Evolutionary conservation across 2,329 filamentous ascomycete species (phyloP).

Genomic region (Fusarium nurragi): DNA sequence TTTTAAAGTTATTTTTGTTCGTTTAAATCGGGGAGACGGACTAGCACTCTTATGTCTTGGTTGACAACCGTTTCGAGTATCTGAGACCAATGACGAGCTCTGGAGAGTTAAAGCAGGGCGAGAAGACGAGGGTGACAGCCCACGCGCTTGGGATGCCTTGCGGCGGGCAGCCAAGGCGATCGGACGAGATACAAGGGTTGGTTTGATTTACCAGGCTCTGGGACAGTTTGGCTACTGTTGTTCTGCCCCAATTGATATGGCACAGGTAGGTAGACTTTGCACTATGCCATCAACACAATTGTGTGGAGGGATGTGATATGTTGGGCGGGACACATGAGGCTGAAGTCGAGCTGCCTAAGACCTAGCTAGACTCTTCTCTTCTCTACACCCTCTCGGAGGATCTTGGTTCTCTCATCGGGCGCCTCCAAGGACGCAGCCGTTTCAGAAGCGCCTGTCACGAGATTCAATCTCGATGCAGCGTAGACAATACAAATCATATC

Average conservation of each 20-base stretch:
- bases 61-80: constrained; percentile 11
- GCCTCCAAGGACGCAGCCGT: constrained; percentile 16
- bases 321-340: constrained; percentile 16
- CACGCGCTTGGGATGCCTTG: constrained; percentile 16
- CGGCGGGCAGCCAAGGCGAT: constrained; percentile 19
- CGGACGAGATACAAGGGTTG: constrained; percentile 14
- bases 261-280: background rate
- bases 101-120: constrained; percentile 15
- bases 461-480: background rate
- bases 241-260: too few species aligned
- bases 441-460: background rate
- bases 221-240: background rate
- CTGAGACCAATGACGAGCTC: background rate
- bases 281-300: background rate
- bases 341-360: constrained; percentile 19
- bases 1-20: too few species aligned
- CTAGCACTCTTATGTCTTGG: constrained; percentile 3
- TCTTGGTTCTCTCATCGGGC: constrained; percentile 9
- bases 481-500: background rate
- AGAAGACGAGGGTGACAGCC: background rate
- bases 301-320: background rate
- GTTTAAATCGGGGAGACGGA: background rate
- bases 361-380: background rate
- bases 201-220: background rate
- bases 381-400: constrained; percentile 8